Base-by-base conservation (phyloP, 2,329 filamentous ascomycete genomes). In the Fusarium phyllophilum region DNA sequence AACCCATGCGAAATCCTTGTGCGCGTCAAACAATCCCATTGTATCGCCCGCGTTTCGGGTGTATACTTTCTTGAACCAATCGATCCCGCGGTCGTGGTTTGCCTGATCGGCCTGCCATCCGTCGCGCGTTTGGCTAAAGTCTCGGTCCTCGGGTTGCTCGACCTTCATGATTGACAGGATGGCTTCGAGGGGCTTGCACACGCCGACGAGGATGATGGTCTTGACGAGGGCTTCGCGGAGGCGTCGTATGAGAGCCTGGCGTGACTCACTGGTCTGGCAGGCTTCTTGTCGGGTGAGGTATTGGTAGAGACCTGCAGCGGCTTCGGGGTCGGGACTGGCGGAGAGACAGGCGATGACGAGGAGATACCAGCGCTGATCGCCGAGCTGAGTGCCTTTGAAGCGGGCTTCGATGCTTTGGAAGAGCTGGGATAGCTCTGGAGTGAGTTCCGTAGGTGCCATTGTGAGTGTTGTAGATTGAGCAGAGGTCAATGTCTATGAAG, bases 121-220 rank as follows among this genome's bases (percentile, higher is more conserved):
- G 70, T 89, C 84, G 73, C 90, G 86, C 7, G 87, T 89, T 64
- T 81, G 83, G 8, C 81, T 85, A 62, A 84, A 88, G 73, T 92
- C 90, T 58, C 85, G 87, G 74, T 92, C 90, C 77, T 91, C 89
- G 1, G 78, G 73, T 10, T 72, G 72, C 72, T 90, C 88, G 15
- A 88, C 77, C 22, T 84, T 82, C 64, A 81, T 83, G 60, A 91
- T 90, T n/a, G 85, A 83, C 13, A 90, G 82, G 48, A 91, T 86
- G 3, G 89, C 86, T 74, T 91, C 89, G 9, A 92, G 79, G 13
- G 89, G 89, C 76, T 90, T 91, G 79, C 88, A 90, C 1, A 92
- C 88, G 2, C 90, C 90, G 22, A 90, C 84, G 5, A 92, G 82
- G 18, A 84, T 82, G 17, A 89, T 83, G n/a, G 85, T 81, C 79